Evolutionary conservation across 441 rosid genomes (phyloP).

Genomic region (Erysimum cheiri): DNA sequence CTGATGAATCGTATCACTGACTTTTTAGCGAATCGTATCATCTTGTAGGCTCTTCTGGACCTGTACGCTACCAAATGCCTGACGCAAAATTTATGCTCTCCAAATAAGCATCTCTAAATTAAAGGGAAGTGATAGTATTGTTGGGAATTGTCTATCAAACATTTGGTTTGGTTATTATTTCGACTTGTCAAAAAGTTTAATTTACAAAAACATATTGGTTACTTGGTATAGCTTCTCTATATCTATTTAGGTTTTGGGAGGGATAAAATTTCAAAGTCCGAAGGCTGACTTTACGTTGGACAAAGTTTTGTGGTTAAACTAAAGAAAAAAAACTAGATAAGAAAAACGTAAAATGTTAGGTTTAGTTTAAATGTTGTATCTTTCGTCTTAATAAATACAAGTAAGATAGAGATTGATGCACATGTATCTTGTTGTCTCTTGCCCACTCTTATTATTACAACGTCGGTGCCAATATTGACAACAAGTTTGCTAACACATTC

Average conservation of each 20-base stretch:
- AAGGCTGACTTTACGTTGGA: neutral
- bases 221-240: neutral
- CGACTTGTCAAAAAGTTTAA: neutral
- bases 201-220: neutral
- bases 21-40: too few relatives aligned
- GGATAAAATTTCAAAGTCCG: neutral
- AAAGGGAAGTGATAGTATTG: neutral
- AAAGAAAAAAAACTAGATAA: neutral
- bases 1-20: too few relatives aligned
- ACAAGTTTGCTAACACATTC: slow-evolving; percentile 35
- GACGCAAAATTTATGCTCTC: neutral
- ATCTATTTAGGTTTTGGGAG: neutral
- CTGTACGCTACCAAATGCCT: neutral
- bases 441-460: slow-evolving; percentile 15
- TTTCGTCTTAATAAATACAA: slow-evolving; percentile 8
- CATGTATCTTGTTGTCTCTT: slow-evolving; percentile 29
- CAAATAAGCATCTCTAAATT: neutral
- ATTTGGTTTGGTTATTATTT: neutral
- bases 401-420: slow-evolving; percentile 37
- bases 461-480: slow-evolving; percentile 47
- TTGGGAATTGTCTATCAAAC: neutral
- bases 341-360: slow-evolving; percentile 2
- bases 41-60: neutral
- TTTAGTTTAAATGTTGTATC: neutral
- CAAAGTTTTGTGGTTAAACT: slow-evolving; percentile 8